Evolutionary conservation across 352 stramenopile species (phyloP).

Genomic region (Pythium utonaiense): DNA sequence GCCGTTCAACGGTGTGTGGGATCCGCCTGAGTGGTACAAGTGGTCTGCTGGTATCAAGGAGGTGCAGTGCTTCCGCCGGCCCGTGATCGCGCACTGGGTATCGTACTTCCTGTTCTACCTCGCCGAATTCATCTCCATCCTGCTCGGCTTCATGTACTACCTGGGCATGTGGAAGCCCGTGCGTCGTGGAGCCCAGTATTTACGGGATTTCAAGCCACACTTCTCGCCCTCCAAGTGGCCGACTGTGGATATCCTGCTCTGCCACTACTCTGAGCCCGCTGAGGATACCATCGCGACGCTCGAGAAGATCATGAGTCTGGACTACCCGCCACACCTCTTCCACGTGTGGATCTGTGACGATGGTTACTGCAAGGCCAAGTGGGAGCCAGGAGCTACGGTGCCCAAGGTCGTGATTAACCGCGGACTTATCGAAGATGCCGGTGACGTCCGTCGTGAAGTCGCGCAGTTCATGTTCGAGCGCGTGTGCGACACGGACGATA

Average conservation of each 20-base stretch:
- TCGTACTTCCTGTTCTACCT: slow-evolving; percentile 72
- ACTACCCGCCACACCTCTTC: slow-evolving; percentile 84
- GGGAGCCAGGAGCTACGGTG: slow-evolving; percentile 69
- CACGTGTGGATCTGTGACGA: slow-evolving; percentile 87
- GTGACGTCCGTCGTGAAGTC: slow-evolving; percentile 78
- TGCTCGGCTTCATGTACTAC: slow-evolving; percentile 79
- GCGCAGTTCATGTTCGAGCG: slow-evolving; percentile 89
- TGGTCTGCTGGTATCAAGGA: slow-evolving; percentile 66
- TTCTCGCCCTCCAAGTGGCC: slow-evolving; percentile 22
- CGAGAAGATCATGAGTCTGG: slow-evolving; percentile 84
- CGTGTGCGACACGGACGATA: slow-evolving; percentile 81
- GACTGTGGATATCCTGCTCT: slow-evolving; percentile 81
- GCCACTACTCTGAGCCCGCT: slow-evolving; percentile 77
- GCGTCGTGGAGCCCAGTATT: slow-evolving; percentile 83
- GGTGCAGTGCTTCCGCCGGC: slow-evolving; percentile 73
- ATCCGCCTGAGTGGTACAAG: slow-evolving; percentile 74
- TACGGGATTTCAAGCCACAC: slow-evolving; percentile 80
- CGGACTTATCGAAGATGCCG: slow-evolving; percentile 67
- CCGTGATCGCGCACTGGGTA: slow-evolving; percentile 73
- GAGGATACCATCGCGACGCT: slow-evolving; percentile 85
- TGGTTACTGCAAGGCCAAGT: slow-evolving; percentile 81
- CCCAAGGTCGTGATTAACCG: slow-evolving; percentile 76
- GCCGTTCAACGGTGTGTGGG: slow-evolving; percentile 61
- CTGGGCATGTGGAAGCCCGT: slow-evolving; percentile 89
- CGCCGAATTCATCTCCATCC: slow-evolving; percentile 62